Percentiles rank a stretch among this genome's conserved stretches.
Conservation (phyloP, 768 basidiomycete species). For the Candolleomyces eurysporus region DNA sequence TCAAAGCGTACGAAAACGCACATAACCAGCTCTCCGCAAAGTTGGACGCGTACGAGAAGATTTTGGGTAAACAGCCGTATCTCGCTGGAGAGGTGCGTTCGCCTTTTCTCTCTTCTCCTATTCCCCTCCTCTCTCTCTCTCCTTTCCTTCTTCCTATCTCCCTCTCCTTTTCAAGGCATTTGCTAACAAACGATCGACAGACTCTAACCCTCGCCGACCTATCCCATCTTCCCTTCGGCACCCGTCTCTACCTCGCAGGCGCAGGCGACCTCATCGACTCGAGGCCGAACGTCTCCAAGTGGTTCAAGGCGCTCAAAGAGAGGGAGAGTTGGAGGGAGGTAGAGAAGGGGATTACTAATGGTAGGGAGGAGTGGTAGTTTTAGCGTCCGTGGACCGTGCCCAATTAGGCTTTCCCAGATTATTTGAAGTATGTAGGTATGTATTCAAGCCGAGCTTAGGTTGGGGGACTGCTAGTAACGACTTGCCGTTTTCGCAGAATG, state of each 20-base stretch:
- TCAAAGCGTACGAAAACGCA: slow-evolving; percentile 18
- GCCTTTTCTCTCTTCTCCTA: background rate
- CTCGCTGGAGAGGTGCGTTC: slow-evolving; percentile 40
- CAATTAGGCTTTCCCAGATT: too few relatives aligned
- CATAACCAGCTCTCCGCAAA: slow-evolving; percentile 26
- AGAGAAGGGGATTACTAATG: slow-evolving; percentile 17
- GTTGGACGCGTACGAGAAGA: slow-evolving; percentile 44
- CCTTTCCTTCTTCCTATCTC: background rate
- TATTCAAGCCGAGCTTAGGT: too few relatives aligned
- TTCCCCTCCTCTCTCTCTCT: background rate
- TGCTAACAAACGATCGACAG: slow-evolving; percentile 19
- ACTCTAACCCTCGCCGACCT: slow-evolving; percentile 44
- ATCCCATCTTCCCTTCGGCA: slow-evolving; percentile 40
- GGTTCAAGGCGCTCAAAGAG: slow-evolving; percentile 49
- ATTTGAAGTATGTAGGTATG: too few relatives aligned
- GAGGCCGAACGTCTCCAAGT: slow-evolving; percentile 46
- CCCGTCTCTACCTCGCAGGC: slow-evolving; percentile 18
- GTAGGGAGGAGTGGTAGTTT: background rate
- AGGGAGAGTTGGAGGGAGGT: slow-evolving; percentile 47
- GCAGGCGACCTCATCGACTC: slow-evolving; percentile 24
- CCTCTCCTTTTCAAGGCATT: background rate
- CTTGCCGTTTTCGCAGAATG: too few relatives aligned
- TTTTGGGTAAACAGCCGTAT: slow-evolving; percentile 46
- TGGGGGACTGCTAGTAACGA: too few relatives aligned
- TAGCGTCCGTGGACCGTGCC: too few relatives aligned